A percentile compares a stretch with the other conserved stretches of the same genome.
These are phyloP conservation scores for Triticum dicoccoides DNA, from an alignment of 176 grass and related monocot genomes.

Conservation along the genomic window DNA sequence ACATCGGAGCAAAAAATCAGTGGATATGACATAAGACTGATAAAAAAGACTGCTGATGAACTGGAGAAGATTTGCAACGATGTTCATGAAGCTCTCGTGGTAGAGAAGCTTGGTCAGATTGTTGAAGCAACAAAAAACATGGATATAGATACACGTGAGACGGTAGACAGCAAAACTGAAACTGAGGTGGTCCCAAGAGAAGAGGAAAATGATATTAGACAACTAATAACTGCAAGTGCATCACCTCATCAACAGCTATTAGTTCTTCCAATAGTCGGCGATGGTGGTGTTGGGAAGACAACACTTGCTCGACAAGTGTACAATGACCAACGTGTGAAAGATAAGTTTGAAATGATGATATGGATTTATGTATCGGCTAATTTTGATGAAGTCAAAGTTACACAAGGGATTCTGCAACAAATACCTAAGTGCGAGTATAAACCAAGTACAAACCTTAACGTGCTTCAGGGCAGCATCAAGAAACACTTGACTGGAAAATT, in stretches of 20 bases:
- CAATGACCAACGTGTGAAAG: slow-evolving; percentile 7
- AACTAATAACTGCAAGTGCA: not conserved
- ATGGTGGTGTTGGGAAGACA: slow-evolving; percentile 49
- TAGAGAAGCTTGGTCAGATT: slow-evolving; percentile 23
- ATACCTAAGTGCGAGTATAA: not conserved
- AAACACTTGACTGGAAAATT: slow-evolving; percentile 37
- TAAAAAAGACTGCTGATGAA: not conserved
- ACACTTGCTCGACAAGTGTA: slow-evolving; percentile 45
- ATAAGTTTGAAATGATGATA: slow-evolving; percentile 13
- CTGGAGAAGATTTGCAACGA: slow-evolving; percentile 13
- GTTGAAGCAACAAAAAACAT: not conserved
- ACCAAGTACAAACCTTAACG: not conserved
- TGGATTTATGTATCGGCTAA: slow-evolving; percentile 47
- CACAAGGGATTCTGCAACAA: slow-evolving; percentile 23
- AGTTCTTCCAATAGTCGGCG: slow-evolving; percentile 29
- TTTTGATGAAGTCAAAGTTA: slow-evolving; percentile 47
- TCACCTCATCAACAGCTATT: not conserved
- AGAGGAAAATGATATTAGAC: not conserved
- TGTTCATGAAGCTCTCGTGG: slow-evolving; percentile 8
- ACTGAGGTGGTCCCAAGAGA: not conserved
- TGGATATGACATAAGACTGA: not conserved
- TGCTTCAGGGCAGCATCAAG: slow-evolving; percentile 30
- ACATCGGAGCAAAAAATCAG: not conserved
- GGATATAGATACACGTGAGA: not conserved
- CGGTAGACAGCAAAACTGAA: not conserved